These are phyloP conservation scores for Endocarpon pusillum DNA, from an alignment of 495 filamentous ascomycete genomes.

Conservation along the genomic window DNA sequence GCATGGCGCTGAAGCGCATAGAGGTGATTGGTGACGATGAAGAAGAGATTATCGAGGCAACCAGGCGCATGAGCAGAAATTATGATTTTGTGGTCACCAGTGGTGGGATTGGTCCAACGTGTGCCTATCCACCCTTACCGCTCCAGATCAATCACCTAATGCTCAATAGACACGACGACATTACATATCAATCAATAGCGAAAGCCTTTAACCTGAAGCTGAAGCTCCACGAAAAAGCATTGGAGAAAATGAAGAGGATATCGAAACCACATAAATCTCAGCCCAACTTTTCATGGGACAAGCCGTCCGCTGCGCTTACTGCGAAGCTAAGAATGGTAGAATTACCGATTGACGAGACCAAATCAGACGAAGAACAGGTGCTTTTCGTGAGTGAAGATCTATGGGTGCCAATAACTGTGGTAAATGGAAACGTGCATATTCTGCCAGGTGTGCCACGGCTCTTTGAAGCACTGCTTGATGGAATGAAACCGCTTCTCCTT, in stretches of 20 bases:
- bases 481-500: conserved; percentile 50
- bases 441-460: conserved; percentile 77
- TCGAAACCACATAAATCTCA: conserved; percentile 54
- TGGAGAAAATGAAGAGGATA: conserved; percentile 64
- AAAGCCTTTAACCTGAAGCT: conserved; percentile 70
- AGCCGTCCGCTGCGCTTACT: conserved; percentile 53
- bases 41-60: conserved; percentile 74
- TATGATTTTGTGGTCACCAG: conserved; percentile 93
- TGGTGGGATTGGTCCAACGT: conserved; percentile 93
- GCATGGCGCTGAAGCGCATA: conserved; percentile 74
- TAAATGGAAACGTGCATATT: conserved; percentile 88
- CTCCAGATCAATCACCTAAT: not conserved
- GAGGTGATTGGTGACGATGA: conserved; percentile 92
- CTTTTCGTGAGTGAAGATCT: conserved; percentile 63
- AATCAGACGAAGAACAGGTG: conserved; percentile 44
- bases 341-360: conserved; percentile 53
- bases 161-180: conserved; percentile 69
- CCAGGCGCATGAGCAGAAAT: conserved; percentile 61
- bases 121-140: conserved; percentile 17
- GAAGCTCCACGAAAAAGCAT: conserved; percentile 55
- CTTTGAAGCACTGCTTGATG: conserved; percentile 61
- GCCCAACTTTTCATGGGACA: conserved; percentile 71
- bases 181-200: conserved; percentile 87
- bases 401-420: conserved; percentile 78
- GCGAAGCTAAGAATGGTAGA: conserved; percentile 83